Evolutionary conservation across 768 basidiomycete species (phyloP).

Genomic region (Tulasnella sp.): DNA sequence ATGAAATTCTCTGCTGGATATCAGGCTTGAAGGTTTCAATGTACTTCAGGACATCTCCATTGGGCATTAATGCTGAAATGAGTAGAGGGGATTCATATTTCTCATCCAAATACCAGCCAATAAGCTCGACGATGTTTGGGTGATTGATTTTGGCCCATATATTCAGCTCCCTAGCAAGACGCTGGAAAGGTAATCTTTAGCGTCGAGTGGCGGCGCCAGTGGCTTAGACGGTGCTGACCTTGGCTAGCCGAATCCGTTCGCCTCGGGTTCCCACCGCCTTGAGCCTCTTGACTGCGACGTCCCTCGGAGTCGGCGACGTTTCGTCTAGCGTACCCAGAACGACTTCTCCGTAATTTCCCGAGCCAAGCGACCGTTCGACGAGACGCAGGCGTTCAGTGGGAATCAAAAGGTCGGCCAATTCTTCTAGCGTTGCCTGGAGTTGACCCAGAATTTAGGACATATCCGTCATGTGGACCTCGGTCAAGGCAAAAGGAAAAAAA

Average conservation of each 20-base stretch:
- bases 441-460: neutral
- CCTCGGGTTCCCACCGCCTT: neutral
- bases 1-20: neutral
- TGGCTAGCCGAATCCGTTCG: neutral
- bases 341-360: neutral
- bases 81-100: neutral
- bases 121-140: neutral
- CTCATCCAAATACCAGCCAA: neutral
- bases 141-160: constrained; percentile 2
- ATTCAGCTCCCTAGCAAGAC: neutral
- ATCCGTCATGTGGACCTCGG: no score
- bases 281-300: neutral
- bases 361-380: neutral
- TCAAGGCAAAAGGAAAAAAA: neutral
- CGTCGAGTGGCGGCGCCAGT: neutral
- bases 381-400: neutral
- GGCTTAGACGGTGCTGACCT: neutral
- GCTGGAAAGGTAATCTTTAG: neutral
- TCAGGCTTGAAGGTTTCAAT: neutral
- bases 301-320: neutral
- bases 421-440: neutral
- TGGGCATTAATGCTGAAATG: neutral
- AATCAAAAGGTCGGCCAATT: neutral
- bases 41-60: neutral
- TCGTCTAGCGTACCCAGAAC: neutral